phyloP scores from a whole-genome alignment of 768 basidiomycete genomes.

The Pisolithus albus region DNA sequence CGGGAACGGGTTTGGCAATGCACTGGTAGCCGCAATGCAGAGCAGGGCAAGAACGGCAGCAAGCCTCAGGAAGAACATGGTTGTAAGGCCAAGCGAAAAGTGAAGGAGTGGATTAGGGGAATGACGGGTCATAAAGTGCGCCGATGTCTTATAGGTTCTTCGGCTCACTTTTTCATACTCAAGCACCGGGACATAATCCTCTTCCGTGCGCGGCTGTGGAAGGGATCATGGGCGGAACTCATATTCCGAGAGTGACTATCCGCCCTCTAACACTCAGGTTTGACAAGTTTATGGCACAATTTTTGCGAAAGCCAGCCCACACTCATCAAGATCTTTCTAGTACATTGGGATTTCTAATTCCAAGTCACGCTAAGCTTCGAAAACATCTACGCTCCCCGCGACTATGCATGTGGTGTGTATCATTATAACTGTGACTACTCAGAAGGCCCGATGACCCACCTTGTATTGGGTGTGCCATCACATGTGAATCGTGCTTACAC shows the following conservation, averaged over 20 bases:
- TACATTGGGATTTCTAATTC: not conserved
- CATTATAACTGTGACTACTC: not conserved
- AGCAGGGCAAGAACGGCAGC: not conserved
- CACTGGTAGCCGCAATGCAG: constrained; percentile 1
- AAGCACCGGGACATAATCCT: not conserved
- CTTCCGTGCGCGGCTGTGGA: not conserved
- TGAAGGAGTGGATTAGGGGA: not conserved
- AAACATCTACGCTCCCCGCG: no score
- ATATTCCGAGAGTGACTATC: not conserved
- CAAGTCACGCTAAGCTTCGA: no score
- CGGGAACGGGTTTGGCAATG: not conserved
- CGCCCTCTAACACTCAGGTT: no score
- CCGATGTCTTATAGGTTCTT: not conserved
- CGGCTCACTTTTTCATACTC: not conserved
- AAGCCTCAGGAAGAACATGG: constrained; percentile 1
- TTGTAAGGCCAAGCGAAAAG: not conserved
- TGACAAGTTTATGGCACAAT: no score
- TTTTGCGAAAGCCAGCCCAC: no score
- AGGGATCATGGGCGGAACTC: not conserved
- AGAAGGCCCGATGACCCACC: not conserved
- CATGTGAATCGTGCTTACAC: constrained; percentile 8
- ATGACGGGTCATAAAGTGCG: not conserved
- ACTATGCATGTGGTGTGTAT: not conserved
- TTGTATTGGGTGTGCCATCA: not conserved
- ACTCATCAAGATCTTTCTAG: no score